Conservation (phyloP, 768 basidiomycete genomes). For the Tricholoma terreum region DNA sequence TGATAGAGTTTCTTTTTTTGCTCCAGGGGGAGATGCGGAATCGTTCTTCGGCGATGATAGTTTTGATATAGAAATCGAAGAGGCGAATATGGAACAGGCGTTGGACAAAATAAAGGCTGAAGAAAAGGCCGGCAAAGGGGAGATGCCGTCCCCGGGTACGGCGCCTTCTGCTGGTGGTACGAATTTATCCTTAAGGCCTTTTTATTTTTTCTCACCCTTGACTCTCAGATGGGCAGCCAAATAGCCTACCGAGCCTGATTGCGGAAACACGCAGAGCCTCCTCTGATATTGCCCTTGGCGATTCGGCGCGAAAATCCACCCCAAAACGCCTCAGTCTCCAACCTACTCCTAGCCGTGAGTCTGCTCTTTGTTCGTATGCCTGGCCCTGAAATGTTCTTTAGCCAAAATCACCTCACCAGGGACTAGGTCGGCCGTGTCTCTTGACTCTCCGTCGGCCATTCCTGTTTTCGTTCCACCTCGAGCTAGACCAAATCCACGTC, state of each 20-base stretch:
- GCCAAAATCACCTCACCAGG: background rate
- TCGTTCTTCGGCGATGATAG: slow-evolving; percentile 40
- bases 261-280: background rate
- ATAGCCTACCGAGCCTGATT: background rate
- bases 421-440: background rate
- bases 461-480: slow-evolving; percentile 12
- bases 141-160: background rate
- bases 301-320: background rate
- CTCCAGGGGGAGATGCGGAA: slow-evolving; percentile 27
- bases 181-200: background rate
- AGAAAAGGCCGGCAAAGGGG: slow-evolving; percentile 2
- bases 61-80: slow-evolving; percentile 32
- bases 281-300: background rate
- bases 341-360: background rate
- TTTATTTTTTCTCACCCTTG: background rate
- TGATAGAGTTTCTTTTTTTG: slow-evolving; percentile 49
- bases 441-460: background rate
- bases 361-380: background rate
- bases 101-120: slow-evolving; percentile 11
- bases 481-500: slow-evolving; percentile 1
- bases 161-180: background rate
- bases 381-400: background rate
- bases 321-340: slow-evolving; percentile 2
- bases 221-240: background rate
- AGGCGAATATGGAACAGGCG: slow-evolving; percentile 21